These are phyloP conservation scores for Aureobasidium namibiae DNA, from an alignment of 2,329 filamentous ascomycete species.

Conservation along the genomic window DNA sequence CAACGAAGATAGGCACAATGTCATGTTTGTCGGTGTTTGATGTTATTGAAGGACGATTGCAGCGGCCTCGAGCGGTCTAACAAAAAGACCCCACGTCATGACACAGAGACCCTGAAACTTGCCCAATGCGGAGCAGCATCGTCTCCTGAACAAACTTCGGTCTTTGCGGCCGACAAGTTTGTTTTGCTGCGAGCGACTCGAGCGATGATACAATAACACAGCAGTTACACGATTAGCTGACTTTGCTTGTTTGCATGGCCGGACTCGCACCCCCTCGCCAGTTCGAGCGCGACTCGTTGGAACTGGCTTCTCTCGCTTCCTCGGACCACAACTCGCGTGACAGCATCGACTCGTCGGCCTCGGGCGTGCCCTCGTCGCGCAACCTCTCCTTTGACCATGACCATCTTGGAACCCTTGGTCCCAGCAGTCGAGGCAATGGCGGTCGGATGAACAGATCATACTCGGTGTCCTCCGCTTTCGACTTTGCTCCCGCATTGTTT, in stretches of 20 bases:
- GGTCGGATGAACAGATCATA: constrained; percentile 55
- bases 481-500: constrained; percentile 89
- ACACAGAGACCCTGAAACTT: not conserved
- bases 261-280: constrained; percentile 36
- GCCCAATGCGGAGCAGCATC: not conserved
- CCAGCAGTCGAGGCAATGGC: constrained; percentile 23
- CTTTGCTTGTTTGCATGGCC: constrained; percentile 1
- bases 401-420: constrained; percentile 47
- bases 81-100: not conserved
- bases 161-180: not conserved
- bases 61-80: not conserved
- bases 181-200: not conserved
- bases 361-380: constrained; percentile 87
- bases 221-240: not conserved
- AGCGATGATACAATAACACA: constrained; percentile 7
- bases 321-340: constrained; percentile 59
- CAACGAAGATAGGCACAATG: not conserved
- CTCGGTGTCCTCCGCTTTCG: constrained; percentile 87
- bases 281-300: constrained; percentile 63
- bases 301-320: constrained; percentile 89
- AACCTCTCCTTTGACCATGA: constrained; percentile 82
- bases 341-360: constrained; percentile 65
- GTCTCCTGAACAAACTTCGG: constrained; percentile 7
- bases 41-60: not conserved
- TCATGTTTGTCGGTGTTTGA: not conserved